phyloP scores from a whole-genome alignment of 1,139 yeast genomes.

The Taphrina communis region DNA sequence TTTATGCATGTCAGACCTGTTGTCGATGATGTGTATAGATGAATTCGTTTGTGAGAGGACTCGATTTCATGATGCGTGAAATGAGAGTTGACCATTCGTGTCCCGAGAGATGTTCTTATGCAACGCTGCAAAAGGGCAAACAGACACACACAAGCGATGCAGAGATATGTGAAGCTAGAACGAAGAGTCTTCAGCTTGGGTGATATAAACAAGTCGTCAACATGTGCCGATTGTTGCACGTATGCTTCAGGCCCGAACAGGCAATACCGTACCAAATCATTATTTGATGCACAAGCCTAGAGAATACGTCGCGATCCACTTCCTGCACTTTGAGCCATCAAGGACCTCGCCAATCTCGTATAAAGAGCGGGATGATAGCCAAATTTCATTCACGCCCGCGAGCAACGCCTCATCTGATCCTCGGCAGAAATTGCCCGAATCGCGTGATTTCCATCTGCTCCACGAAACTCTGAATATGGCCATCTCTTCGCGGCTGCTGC shows the following conservation, averaged over 20 bases:
- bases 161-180: not conserved
- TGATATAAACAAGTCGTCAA: no score
- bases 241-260: not conserved
- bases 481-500: not conserved
- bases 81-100: constrained; percentile 34
- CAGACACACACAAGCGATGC: not conserved
- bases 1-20: constrained; percentile 84
- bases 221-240: not conserved
- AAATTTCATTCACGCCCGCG: not conserved
- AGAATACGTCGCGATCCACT: no score
- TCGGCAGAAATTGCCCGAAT: not conserved
- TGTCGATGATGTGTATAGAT: constrained; percentile 25
- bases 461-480: not conserved
- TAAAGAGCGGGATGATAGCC: not conserved
- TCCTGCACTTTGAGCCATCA: no score
- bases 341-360: no score
- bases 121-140: not conserved
- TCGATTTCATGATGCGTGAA: constrained; percentile 32
- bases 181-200: no score
- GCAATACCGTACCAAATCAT: not conserved
- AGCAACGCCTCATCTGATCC: constrained; percentile 2
- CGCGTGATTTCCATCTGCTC: no score
- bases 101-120: not conserved
- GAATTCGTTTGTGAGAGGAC: constrained; percentile 23
- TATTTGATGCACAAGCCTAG: no score